Base-by-base conservation (phyloP, 257 asterid species). In the Solanum sitiens region DNA sequence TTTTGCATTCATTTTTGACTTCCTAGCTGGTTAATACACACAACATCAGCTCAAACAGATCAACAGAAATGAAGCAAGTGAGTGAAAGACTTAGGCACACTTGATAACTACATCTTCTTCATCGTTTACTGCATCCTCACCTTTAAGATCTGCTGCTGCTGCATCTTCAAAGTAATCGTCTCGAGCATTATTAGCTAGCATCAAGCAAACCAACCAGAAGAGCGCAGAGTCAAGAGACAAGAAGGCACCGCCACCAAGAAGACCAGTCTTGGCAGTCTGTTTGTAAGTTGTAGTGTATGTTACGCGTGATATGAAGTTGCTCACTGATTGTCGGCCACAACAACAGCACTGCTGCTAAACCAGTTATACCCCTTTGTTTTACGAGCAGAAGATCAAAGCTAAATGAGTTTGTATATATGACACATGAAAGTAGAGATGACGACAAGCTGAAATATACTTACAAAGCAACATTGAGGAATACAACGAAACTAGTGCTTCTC, bases 171-270 rank as follows among this genome's bases (percentile, higher is more conserved):
- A 88, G 93, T 90, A 95, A 89, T 96, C 99, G 44, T 92, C 91
- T 13, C 99, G 95, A 25, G 93, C 95, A 82, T 96, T 96, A 88
- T 92, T 92, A 0, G 94, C 98, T 87, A 96, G 86, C 99, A 97
- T 95, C 90, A 97, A 86, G 1, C 98, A 92, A 21, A 97, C 98
- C 92, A 97, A 87, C 95, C 97, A 97, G 92, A 97, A 93, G 30
- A 97, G 98, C 86, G 94, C 87, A 0, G 99, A 91, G 87, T 97
- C 98, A 4, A 97, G 95, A 15, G 98, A 93, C 18, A 95, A 91
- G 86, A 97, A 96, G 3, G 99, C 99, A 27, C 99, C 99, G 23
- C 99, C 98, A 5, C 99, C 99, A 6, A 97, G 93, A 92, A 97
- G 92, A 35, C 99, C 99, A 0, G 99, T 95, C 93, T 95, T 95